phyloP scores from a whole-genome alignment of 495 filamentous ascomycete genomes.

The Penicillium tannophilum region DNA sequence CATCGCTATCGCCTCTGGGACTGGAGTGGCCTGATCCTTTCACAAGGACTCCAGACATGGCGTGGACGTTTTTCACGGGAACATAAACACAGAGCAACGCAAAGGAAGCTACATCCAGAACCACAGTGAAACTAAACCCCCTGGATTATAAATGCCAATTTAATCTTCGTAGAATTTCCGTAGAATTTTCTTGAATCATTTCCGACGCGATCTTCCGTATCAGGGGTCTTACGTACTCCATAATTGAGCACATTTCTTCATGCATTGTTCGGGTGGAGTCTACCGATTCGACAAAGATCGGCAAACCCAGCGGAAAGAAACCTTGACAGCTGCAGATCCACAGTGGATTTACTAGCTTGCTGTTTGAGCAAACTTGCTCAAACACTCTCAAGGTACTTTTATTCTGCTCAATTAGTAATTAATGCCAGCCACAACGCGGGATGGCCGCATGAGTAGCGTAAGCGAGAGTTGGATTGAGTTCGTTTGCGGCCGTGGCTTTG shows the following conservation, averaged over 20 bases:
- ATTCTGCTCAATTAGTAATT: not conserved
- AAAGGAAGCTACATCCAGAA: not conserved
- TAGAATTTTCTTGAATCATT: not conserved
- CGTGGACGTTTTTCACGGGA: not conserved
- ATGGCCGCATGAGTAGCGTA: not conserved
- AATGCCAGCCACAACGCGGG: not conserved
- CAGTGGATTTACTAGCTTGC: conserved; percentile 14
- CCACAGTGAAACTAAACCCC: not conserved
- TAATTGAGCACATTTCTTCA: conserved; percentile 10
- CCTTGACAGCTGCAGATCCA: conserved; percentile 27
- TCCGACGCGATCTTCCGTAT: not conserved
- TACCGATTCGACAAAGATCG: conserved; percentile 16
- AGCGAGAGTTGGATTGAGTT: not conserved
- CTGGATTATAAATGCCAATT: not conserved
- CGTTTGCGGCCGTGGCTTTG: conserved; percentile 4
- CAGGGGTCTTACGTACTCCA: not conserved
- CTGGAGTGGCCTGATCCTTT: conserved; percentile 12
- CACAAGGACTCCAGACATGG: conserved; percentile 21
- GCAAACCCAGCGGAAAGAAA: conserved; percentile 2
- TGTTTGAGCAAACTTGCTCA: conserved; percentile 35
- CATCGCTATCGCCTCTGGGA: not conserved
- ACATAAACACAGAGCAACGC: not conserved
- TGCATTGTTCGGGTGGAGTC: conserved; percentile 1
- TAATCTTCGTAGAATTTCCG: no score
- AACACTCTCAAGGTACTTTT: conserved; percentile 41